phyloP scores from a whole-genome alignment of 2,329 filamentous ascomycete genomes.

The Coniochaeta prunicola region DNA sequence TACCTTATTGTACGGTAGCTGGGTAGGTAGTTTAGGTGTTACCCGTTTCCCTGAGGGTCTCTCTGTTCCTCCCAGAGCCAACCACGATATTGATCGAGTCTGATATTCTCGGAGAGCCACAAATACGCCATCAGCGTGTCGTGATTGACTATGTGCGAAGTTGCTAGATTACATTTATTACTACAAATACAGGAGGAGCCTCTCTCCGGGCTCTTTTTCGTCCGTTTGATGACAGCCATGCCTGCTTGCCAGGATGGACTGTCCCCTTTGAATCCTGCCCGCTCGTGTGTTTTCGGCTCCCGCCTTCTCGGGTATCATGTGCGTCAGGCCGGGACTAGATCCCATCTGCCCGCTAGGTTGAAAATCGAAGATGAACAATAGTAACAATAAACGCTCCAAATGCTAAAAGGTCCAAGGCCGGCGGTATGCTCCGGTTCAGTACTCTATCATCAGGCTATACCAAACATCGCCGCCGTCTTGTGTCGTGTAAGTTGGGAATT shows the following conservation, averaged over 20 bases:
- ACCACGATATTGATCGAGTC: too few species aligned
- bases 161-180: conserved; percentile 1
- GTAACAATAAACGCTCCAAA: neutral
- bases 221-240: neutral
- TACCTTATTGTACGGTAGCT: too few species aligned
- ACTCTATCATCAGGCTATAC: neutral
- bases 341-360: neutral
- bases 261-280: neutral
- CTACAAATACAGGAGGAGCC: neutral
- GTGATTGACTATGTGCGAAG: neutral
- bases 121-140: neutral
- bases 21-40: too few species aligned
- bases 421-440: neutral
- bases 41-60: too few species aligned
- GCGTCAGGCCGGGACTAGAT: neutral
- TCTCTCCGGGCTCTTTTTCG: neutral
- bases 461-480: neutral
- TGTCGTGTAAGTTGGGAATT: neutral
- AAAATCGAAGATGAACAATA: conserved; percentile 1
- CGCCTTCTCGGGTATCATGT: conserved; percentile 3
- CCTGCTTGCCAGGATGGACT: neutral
- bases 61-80: too few species aligned
- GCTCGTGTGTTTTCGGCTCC: neutral
- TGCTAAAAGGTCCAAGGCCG: neutral
- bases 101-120: too few species aligned